A percentile compares a stretch with the other conserved stretches of the same genome.
These are phyloP conservation scores for Stylosanthes scabra DNA, from an alignment of 331 rosid species.

Conservation along the genomic window DNA sequence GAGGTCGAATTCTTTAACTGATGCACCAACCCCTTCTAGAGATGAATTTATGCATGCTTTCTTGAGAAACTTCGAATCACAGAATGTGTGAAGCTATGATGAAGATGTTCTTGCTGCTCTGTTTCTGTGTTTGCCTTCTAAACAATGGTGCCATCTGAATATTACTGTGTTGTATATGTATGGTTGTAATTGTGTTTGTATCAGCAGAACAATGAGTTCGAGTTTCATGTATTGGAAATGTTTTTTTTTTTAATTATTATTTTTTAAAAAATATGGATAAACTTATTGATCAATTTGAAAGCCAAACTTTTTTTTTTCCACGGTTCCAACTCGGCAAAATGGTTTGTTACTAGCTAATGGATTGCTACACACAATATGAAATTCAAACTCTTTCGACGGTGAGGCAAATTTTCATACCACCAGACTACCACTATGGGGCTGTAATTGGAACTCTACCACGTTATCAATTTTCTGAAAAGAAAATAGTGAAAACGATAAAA, in stretches of 20 bases:
- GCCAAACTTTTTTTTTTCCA: background rate
- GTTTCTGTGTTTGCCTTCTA: slow-evolving; percentile 12
- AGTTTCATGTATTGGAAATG: too few species aligned
- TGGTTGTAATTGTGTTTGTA: background rate
- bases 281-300: background rate
- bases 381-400: too few species aligned
- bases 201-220: background rate
- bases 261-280: too few species aligned
- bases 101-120: slow-evolving; percentile 29
- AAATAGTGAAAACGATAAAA: too few species aligned
- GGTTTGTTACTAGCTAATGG: too few species aligned
- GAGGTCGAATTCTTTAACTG: slow-evolving; percentile 58
- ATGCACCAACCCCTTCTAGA: slow-evolving; percentile 35
- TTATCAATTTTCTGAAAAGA: too few species aligned
- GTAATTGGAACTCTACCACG: too few species aligned
- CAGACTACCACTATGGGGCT: too few species aligned
- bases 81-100: slow-evolving; percentile 10
- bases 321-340: too few species aligned
- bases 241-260: too few species aligned
- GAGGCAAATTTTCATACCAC: too few species aligned
- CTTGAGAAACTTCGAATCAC: slow-evolving; percentile 20
- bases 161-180: slow-evolving; percentile 3
- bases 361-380: too few species aligned
- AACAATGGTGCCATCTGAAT: slow-evolving; percentile 7
- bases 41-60: slow-evolving; percentile 2